These are phyloP conservation scores for Agapanthus africanus DNA, from an alignment of 106 monocot species.

Conservation along the genomic window DNA sequence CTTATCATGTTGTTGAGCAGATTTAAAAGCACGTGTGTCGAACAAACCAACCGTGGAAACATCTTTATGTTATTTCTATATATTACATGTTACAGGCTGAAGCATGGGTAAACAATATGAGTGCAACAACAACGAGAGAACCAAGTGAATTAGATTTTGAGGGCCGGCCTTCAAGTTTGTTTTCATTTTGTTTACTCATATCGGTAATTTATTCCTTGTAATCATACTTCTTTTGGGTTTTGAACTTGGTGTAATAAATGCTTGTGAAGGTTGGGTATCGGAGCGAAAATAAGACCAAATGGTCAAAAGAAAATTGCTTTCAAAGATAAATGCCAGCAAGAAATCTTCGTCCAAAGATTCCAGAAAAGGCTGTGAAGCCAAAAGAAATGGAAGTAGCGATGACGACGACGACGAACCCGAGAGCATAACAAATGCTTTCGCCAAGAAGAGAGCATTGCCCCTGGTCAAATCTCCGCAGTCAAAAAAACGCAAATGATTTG, in stretches of 20 bases:
- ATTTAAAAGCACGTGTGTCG: background rate
- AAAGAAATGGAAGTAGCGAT: slow-evolving; percentile 9
- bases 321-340: slow-evolving; percentile 42
- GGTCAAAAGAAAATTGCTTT: slow-evolving; percentile 50
- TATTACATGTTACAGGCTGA: slow-evolving; percentile 40
- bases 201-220: background rate
- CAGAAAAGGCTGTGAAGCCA: slow-evolving; percentile 3
- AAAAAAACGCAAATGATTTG: slow-evolving; percentile 23
- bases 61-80: background rate
- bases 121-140: slow-evolving; percentile 25
- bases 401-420: slow-evolving; percentile 46
- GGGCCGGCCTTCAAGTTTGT: slow-evolving; percentile 44
- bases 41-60: background rate
- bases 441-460: slow-evolving; percentile 31
- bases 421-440: slow-evolving; percentile 50
- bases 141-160: slow-evolving; percentile 22
- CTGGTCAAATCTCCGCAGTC: slow-evolving; percentile 4
- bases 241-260: background rate
- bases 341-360: slow-evolving; percentile 12
- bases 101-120: slow-evolving; percentile 54
- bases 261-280: slow-evolving; percentile 58
- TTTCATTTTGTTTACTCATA: background rate
- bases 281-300: slow-evolving; percentile 34
- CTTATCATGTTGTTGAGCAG: background rate
- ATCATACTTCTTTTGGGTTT: background rate